phyloP scores from a whole-genome alignment of 805 yeast genomes.

The Yamadazyma philogaea region DNA sequence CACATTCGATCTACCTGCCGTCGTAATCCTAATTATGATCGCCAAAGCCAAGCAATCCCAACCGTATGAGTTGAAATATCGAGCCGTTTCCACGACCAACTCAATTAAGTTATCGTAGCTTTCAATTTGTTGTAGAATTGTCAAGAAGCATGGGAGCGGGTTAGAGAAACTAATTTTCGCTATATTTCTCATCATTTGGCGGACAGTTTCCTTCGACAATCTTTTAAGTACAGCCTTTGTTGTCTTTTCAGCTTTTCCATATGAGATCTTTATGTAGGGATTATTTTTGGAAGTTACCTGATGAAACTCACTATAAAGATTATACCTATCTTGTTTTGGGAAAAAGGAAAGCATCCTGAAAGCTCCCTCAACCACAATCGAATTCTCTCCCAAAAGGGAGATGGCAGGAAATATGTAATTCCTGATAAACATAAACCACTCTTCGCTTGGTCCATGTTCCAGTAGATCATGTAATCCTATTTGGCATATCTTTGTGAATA shows the following conservation, averaged over 20 bases:
- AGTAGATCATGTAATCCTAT: slow-evolving; percentile 46
- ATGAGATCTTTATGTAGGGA: slow-evolving; percentile 54
- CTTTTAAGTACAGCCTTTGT: slow-evolving; percentile 78
- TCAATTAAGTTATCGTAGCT: slow-evolving; percentile 85
- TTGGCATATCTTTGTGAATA: slow-evolving; percentile 59
- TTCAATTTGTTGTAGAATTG: slow-evolving; percentile 77
- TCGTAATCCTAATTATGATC: slow-evolving; percentile 63
- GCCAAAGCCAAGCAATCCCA: slow-evolving; percentile 85
- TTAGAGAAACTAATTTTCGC: slow-evolving; percentile 71
- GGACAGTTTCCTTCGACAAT: slow-evolving; percentile 74
- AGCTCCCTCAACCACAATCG: slow-evolving; percentile 59
- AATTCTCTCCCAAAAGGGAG: slow-evolving; percentile 50
- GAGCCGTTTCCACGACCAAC: slow-evolving; percentile 74
- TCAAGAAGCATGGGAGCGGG: slow-evolving; percentile 73
- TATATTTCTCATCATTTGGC: slow-evolving; percentile 66
- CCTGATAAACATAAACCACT: slow-evolving; percentile 62
- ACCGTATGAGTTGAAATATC: slow-evolving; percentile 68
- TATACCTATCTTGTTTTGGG: slow-evolving; percentile 63
- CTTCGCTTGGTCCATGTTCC: slow-evolving; percentile 13
- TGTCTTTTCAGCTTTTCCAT: slow-evolving; percentile 68
- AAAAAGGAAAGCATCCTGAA: slow-evolving; percentile 52
- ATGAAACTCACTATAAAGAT: slow-evolving; percentile 76
- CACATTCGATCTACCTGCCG: slow-evolving; percentile 57
- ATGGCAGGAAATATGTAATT: slow-evolving; percentile 65
- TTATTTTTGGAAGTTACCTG: slow-evolving; percentile 55